Evolutionary conservation across 129 eudicot genomes (phyloP), one percentile per base, ranked within the genome.

Genomic region (Lactuca sativa): DNA sequence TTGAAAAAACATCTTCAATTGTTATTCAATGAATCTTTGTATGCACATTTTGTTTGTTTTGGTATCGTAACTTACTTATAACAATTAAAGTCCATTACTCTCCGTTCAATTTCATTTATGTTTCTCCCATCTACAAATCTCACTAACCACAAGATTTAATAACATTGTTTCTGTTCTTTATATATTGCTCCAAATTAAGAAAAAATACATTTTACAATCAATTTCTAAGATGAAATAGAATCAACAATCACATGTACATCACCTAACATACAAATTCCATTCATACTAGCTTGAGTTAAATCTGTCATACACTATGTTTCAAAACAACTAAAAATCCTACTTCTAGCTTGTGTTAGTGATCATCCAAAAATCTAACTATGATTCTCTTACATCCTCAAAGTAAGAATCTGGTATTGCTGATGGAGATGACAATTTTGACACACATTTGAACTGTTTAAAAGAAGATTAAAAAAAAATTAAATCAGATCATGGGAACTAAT

Each of bases 381-480:
- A 73, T 64, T 71, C 79, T 78, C 66, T 64, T 16, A 64, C 73
- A 18, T 77, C 82, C 4, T 74, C 78, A 59, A 90, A 87, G 60
- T 73, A 81, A 12, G 79, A 71, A 43, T 18, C 66, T 2, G 95
- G 92, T 58, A 90, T 72, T 72, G 78, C 78, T 51, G 80, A 55
- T 55, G 72, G 80, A 51, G 91, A 69, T 43, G 84, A 66, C 73
- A 90, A 65, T 49, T 82, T 51, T 4, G 97, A 78, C 52, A 87
- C 95, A 15, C 82, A 79, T 77, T 90, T 87, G 78, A 84, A 87
- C 97, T 90, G 95, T 66, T 37, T 10, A 32, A 73, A 13, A 30
- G 16, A 47, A 77, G 64, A 14, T 31, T 9, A 66, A 10, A 30
- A 32, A 58, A 47, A 18, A 63, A 55, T 49, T 41, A 25, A 48